A percentile compares a stretch with the other conserved stretches of the same genome.
phyloP scores from a whole-genome alignment of 768 basidiomycete species.

The Nidularia pulvinata region DNA sequence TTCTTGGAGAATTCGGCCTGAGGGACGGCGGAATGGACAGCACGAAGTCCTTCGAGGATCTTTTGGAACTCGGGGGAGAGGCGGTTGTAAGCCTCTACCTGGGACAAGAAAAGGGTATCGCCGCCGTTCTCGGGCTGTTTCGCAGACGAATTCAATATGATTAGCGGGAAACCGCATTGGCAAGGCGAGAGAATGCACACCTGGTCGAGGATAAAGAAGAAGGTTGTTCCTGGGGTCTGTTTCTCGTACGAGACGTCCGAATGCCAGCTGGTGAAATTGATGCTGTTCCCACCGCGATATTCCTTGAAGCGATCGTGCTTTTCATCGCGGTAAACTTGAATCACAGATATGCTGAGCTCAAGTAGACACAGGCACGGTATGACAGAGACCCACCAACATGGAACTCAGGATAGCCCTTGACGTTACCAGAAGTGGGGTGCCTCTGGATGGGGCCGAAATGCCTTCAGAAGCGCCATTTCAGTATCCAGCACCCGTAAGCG shows the following conservation, averaged over 20 bases:
- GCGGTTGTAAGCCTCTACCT: constrained; percentile 59
- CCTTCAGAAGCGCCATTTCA: no score
- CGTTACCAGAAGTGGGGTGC: constrained; percentile 50
- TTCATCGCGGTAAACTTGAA: constrained; percentile 48
- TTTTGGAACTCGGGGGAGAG: constrained; percentile 59
- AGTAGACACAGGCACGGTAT: not conserved
- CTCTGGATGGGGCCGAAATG: constrained; percentile 46
- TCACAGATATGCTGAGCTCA: not conserved
- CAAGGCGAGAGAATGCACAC: constrained; percentile 6
- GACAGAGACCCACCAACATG: constrained; percentile 42
- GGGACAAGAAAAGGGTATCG: constrained; percentile 56
- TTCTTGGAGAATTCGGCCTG: constrained; percentile 47
- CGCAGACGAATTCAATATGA: not conserved
- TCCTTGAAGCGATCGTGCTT: constrained; percentile 40
- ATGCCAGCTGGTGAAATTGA: constrained; percentile 45
- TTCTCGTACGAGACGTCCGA: constrained; percentile 59
- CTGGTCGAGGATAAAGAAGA: constrained; percentile 57
- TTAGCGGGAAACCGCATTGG: no score
- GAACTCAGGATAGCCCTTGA: constrained; percentile 56
- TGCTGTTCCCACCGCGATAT: constrained; percentile 39
- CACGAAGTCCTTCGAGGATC: constrained; percentile 53
- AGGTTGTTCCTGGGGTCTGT: constrained; percentile 53
- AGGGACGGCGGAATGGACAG: constrained; percentile 54
- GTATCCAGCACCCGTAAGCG: no score
- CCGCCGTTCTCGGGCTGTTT: constrained; percentile 37